Base-by-base conservation (phyloP, 2,329 filamentous ascomycete genomes). In the Nannizzia gypsea region DNA sequence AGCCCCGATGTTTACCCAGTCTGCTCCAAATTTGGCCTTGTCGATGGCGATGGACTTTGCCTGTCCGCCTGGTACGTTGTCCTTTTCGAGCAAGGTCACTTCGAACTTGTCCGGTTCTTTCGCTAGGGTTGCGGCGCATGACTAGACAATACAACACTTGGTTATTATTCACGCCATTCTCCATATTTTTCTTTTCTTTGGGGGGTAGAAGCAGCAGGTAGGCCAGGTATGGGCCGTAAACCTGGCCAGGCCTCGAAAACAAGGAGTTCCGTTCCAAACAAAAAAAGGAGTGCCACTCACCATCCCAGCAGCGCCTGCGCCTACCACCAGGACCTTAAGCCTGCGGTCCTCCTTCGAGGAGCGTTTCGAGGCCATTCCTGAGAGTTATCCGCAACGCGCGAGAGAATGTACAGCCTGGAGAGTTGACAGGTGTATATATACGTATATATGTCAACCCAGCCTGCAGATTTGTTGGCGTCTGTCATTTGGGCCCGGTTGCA, bases 81-180 rank as follows among this genome's bases (percentile, higher is more conserved):
- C 79, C 66, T 76, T 73, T 62, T 86, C 83, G 22, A 87, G 74
- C 13, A 89, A 66, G 0, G 84, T 87, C 11, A 88, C 77, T 48
- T 83, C 79, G 72, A 85, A 88, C 63, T 80, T 81, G 40, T 86
- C 80, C 0, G 81, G 81, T 63, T 88, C 83, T 55, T 86, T 80
- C 54, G 83, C 79, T 28, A 88, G 77, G 31, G 85, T 85, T 31
- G 84, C 79, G 9, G 85, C 85, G 69, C 84, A 87, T 59, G 83
- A 82, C 84, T 80, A 58, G 26, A 56, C 31, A 36, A 11, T 6
- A 56, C 34, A 48, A 36, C 38, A 26, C 56, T 24, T 38, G 60
- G 31, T 36, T 36, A 36, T 62, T 24, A 60, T 57, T 59, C 22
- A 38, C 20, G n/a, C 15, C 50, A 24, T 28, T 6, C 15, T 34